phyloP scores from a whole-genome alignment of 2,329 filamentous ascomycete genomes.

The Geosmithia morbida region DNA sequence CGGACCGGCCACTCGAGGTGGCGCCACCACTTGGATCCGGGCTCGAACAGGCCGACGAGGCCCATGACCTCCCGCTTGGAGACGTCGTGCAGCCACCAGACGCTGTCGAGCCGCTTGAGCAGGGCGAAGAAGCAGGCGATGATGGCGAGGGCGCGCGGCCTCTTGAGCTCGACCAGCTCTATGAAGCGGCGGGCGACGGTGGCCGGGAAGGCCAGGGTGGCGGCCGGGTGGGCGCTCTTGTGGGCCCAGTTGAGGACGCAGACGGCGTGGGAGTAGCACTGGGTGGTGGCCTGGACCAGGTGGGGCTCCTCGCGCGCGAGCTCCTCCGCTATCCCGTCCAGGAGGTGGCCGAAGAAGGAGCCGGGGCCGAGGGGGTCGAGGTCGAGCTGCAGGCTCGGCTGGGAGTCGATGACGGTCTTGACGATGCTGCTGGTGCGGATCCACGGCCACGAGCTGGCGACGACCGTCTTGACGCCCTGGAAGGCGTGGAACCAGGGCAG shows the following conservation, averaged over 20 bases:
- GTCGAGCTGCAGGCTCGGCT: conserved; percentile 46
- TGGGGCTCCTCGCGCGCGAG: conserved; percentile 20
- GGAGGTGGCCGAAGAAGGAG: conserved; percentile 46
- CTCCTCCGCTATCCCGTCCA: conserved; percentile 39
- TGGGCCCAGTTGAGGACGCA: conserved; percentile 54
- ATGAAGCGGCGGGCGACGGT: conserved; percentile 48
- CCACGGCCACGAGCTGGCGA: conserved; percentile 50
- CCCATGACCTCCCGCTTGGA: conserved; percentile 51
- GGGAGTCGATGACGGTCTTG: conserved; percentile 47
- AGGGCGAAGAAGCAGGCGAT: conserved; percentile 54
- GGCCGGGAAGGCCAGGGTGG: conserved; percentile 48
- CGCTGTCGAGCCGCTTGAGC: conserved; percentile 42
- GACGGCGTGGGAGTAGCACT: conserved; percentile 50
- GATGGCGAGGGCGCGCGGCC: conserved; percentile 47
- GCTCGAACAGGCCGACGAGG: conserved; percentile 42
- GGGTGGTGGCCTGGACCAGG: conserved; percentile 18
- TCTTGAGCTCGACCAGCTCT: conserved; percentile 41
- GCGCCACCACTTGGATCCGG: conserved; percentile 44
- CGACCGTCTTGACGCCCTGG: conserved; percentile 51
- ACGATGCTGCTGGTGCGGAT: conserved; percentile 42
- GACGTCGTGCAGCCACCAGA: conserved; percentile 60
- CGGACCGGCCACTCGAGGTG: conserved; percentile 46
- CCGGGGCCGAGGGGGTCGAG: conserved; percentile 32
- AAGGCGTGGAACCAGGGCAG: conserved; percentile 53
- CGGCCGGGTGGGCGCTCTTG: conserved; percentile 41